Base-by-base conservation (phyloP, 495 filamentous ascomycete genomes). In the Tuber aestivum region DNA sequence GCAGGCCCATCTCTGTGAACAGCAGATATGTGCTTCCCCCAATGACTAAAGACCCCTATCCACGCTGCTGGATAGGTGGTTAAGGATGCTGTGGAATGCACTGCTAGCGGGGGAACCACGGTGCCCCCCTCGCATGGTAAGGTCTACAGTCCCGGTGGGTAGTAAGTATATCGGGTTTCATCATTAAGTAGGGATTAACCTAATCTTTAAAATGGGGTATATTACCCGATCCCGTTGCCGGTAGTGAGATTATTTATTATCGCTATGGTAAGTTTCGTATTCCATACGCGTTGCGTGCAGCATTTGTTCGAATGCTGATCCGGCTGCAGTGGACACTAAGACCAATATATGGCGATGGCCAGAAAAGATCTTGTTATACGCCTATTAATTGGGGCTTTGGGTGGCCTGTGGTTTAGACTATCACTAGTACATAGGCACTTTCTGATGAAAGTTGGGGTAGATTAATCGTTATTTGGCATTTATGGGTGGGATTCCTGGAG, bases 301-400 rank as follows among this genome's bases (percentile, higher is more conserved):
- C 20, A 3, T 45, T 61, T 27, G 14, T 69, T 32, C 27, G 38
- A 8, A 42, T 40, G 18, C 69, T 61, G 32, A 72, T 14, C 38
- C 9, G 35, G 2, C 1, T 61, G 12, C 27, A 81, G 81, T 89
- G 37, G 87, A 93, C 79, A 92, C 88, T 0, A 87, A 77, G 5
- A 85, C 93, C 77, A 91, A 91, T n/a, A 0, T 90, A 89, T 77
- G 88, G 85, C 0, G 90, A 93, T 82, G 86, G 85, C 1, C 85
- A 92, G 77, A 90, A 91, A 80, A 84, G 85, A 71, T 92, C 93
- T 78, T 91, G 92, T 7, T 91, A 89, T 87, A 93, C 93, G 73
- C 82, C 80, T 14, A 87, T 94, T 75, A 83, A 87, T 69, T 93
- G 89, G 78, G 88, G 88, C 0, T 87, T 84, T 40, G 90, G 91